Conservation (phyloP, 2,329 filamentous ascomycete genomes). For the Colletotrichum endophyticum region DNA sequence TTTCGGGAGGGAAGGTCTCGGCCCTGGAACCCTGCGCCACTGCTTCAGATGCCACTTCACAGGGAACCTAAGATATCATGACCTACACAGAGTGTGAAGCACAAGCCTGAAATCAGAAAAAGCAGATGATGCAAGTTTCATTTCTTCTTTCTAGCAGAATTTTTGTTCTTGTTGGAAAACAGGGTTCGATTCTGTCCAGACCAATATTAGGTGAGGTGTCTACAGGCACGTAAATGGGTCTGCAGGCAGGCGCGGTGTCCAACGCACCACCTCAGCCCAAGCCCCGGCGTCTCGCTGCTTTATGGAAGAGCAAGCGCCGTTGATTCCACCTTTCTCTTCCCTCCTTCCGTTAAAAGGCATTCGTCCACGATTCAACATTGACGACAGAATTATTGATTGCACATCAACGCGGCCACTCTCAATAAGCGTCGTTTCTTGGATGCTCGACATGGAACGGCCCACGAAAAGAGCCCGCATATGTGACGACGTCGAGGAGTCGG, state of each 20-base stretch:
- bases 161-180: not conserved
- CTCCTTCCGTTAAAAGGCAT: not conserved
- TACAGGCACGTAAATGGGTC: not conserved
- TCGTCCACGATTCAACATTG: not conserved
- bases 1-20: not conserved
- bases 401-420: not conserved
- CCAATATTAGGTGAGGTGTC: not conserved
- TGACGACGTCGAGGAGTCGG: not conserved
- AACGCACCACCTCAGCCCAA: not conserved
- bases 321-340: not conserved
- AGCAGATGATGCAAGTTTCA: not conserved
- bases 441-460: conserved; percentile 31
- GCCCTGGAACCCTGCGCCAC: not conserved
- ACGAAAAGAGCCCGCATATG: conserved; percentile 33
- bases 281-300: not conserved
- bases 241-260: not conserved
- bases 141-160: not conserved
- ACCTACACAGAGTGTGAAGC: not conserved
- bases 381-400: not conserved
- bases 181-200: not conserved
- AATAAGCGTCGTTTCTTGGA: not conserved
- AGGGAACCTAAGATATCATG: not conserved
- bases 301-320: not conserved
- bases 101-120: not conserved
- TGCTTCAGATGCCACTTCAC: not conserved